Evolutionary conservation across 805 yeast genomes (phyloP), one percentile per base, ranked within the genome.

Genomic region (Wickerhamiella sergipiensis): DNA sequence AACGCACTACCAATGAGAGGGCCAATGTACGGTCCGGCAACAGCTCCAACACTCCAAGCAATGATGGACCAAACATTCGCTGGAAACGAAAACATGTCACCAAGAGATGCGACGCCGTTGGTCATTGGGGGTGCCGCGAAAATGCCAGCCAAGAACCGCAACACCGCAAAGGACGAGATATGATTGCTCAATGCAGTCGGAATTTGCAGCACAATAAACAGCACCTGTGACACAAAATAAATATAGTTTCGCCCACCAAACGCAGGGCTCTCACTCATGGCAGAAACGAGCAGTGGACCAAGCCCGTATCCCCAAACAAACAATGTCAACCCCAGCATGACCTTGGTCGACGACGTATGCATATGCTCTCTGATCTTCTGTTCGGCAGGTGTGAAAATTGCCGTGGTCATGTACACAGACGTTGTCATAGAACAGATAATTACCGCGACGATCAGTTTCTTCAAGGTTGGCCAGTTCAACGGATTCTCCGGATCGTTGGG

Each of bases 291-390:
- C 65, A 78, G 64, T 1, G 81, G 81, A 2, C 82, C 81, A 23
- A 77, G 43, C 42, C 81, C 85, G 58, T 79, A 79, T 3, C 83
- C 85, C 45, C 77, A 58, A 6, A 79, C 81, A 55, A 75, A 80
- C 45, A 78, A 49, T 0, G 81, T 65, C 51, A 80, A 63, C 1
- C 81, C 80, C 33, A 80, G 63, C 2, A 74, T 66, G 0, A 80
- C 76, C n/a, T 68, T 66, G 2, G 69, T 70, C 33, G 66, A 64
- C 6, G 73, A 61, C 10, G 73, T 67, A n/a, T 62, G 52, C 57
- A 78, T 75, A 33, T 73, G 73, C 36, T 64, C 65, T 64, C 66
- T 70, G 36, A 80, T 64, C 22, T 67, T 62, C 21, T 61, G 66
- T 47, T 73, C 67, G 18, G 80, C 79, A 0, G 84, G 82, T 0